phyloP scores from a whole-genome alignment of 306 rosid genomes.

The Rosa rugosa region DNA sequence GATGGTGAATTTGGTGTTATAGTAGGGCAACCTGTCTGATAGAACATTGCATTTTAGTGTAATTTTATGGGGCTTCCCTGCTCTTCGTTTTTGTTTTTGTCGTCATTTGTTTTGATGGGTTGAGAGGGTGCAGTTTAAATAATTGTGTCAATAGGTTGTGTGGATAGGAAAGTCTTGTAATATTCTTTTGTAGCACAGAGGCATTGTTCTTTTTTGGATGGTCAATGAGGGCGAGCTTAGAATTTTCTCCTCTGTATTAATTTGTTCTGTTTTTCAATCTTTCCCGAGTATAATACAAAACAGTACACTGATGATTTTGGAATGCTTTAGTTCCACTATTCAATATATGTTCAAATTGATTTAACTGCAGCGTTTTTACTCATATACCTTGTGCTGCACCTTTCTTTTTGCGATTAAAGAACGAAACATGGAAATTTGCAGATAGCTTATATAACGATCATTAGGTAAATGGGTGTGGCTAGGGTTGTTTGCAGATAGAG shows the following conservation, averaged over 20 bases:
- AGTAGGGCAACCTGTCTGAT: conserved; percentile 35
- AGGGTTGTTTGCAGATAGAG: no score
- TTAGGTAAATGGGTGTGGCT: no score
- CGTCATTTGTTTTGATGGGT: conserved; percentile 40
- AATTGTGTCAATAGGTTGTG: conserved; percentile 56
- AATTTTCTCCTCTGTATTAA: conserved; percentile 49
- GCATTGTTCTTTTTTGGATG: conserved; percentile 66
- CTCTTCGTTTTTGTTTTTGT: conserved; percentile 32
- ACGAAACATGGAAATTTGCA: no score
- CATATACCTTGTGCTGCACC: no score
- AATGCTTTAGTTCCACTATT: conserved; percentile 23
- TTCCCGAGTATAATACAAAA: conserved; percentile 40
- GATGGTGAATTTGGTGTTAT: conserved; percentile 18
- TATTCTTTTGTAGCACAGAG: conserved; percentile 67
- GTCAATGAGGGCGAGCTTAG: conserved; percentile 50
- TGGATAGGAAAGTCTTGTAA: conserved; percentile 54
- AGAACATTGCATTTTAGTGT: conserved; percentile 29
- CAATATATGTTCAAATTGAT: conserved; percentile 2
- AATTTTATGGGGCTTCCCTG: conserved; percentile 37
- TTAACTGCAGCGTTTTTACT: background rate
- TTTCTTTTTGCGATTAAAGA: no score
- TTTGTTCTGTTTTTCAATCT: conserved; percentile 37
- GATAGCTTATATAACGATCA: no score
- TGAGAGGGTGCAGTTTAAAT: conserved; percentile 52
- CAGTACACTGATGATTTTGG: conserved; percentile 31